Percentiles rank a stretch among this genome's conserved stretches.
Conservation (phyloP, 2,329 filamentous ascomycete species). For the Clarireedia hainanense region DNA sequence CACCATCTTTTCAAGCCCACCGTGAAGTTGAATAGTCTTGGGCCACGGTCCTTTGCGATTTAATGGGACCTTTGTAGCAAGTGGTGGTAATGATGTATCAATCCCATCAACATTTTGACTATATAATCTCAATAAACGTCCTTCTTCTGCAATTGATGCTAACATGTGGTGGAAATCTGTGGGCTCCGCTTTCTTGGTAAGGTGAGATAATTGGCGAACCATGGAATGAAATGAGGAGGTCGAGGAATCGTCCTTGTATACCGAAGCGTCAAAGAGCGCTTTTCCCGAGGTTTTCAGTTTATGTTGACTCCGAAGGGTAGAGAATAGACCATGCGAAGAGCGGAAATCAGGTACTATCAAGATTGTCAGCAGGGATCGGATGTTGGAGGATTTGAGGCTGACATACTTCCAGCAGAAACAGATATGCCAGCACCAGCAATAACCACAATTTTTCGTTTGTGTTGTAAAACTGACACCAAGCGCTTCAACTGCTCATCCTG, state of each 20-base stretch:
- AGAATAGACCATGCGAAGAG: conserved; percentile 84
- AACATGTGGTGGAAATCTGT: conserved; percentile 91
- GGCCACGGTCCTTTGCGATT: conserved; percentile 86
- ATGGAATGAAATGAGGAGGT: conserved; percentile 93
- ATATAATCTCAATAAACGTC: conserved; percentile 81
- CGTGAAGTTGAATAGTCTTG: conserved; percentile 85
- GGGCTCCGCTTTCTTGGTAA: conserved; percentile 69
- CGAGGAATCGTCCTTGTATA: conserved; percentile 85
- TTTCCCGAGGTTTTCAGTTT: conserved; percentile 91
- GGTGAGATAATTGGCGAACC: conserved; percentile 79
- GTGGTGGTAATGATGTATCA: conserved; percentile 72
- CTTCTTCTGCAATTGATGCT: conserved; percentile 80
- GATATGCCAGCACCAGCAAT: conserved; percentile 96
- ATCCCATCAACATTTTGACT: conserved; percentile 97
- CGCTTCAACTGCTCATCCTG: conserved; percentile 59
- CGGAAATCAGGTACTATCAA: conserved; percentile 82
- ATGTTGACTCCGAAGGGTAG: conserved; percentile 74
- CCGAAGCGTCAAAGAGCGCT: conserved; percentile 92
- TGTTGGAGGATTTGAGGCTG: conserved; percentile 16
- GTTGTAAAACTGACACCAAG: conserved; percentile 67
- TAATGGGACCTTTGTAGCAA: conserved; percentile 75
- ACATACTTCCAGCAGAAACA: conserved; percentile 83
- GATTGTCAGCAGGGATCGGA: conserved; percentile 12
- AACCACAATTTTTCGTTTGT: conserved; percentile 93
- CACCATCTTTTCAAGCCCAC: conserved; percentile 90